Evolutionary conservation across 352 stramenopile species (phyloP).

Genomic region (Globisporangium nunn): DNA sequence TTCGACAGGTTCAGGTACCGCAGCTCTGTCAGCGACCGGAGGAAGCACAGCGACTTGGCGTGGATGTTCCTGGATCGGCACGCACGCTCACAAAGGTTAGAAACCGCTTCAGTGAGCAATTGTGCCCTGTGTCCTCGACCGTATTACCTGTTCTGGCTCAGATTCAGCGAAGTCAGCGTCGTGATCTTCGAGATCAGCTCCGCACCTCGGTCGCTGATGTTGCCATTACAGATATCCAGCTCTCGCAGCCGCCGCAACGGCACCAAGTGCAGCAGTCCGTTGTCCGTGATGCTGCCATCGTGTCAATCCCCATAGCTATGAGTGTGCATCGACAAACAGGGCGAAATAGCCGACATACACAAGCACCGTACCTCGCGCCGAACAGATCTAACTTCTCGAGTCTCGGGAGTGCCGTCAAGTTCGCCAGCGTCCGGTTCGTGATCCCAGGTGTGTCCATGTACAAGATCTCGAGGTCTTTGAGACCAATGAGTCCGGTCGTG

Average conservation of each 20-base stretch:
- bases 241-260: slow-evolving; percentile 43
- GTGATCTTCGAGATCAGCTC: slow-evolving; percentile 71
- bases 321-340: background rate
- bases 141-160: slow-evolving; percentile 82
- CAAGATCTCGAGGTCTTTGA: slow-evolving; percentile 53
- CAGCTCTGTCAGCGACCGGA: slow-evolving; percentile 49
- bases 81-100: background rate
- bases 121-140: too few species aligned
- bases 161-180: slow-evolving; percentile 63
- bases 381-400: slow-evolving; percentile 70
- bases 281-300: slow-evolving; percentile 49
- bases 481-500: slow-evolving; percentile 31
- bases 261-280: slow-evolving; percentile 53
- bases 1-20: slow-evolving; percentile 73
- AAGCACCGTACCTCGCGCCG: slow-evolving; percentile 47
- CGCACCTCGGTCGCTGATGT: slow-evolving; percentile 61
- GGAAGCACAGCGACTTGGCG: slow-evolving; percentile 50
- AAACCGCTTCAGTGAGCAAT: too few species aligned
- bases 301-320: background rate
- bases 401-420: slow-evolving; percentile 41
- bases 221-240: slow-evolving; percentile 59
- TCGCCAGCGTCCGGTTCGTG: slow-evolving; percentile 50
- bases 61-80: slow-evolving; percentile 51
- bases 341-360: background rate
- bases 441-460: slow-evolving; percentile 57